These are phyloP conservation scores for Beauveria medogensis DNA, from an alignment of 2,329 filamentous ascomycete species.

Conservation along the genomic window DNA sequence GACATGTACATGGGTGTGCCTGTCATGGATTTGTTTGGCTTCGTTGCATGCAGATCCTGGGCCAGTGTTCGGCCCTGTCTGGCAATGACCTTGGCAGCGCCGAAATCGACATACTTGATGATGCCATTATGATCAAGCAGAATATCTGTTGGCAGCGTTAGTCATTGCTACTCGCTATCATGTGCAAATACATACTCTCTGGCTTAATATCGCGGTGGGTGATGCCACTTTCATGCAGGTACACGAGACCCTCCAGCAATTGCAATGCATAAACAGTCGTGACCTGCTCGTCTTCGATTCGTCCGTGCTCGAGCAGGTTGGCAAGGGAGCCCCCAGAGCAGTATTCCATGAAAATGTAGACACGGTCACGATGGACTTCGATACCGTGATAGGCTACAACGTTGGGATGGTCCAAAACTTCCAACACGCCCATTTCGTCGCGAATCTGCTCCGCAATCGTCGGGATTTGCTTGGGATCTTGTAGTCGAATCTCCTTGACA, in stretches of 20 bases:
- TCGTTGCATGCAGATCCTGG: constrained; percentile 46
- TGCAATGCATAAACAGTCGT: constrained; percentile 95
- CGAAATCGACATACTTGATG: constrained; percentile 98
- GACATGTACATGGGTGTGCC: constrained; percentile 99
- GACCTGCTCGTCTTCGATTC: constrained; percentile 95
- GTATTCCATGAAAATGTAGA: constrained; percentile 99
- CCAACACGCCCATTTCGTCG: constrained; percentile 94
- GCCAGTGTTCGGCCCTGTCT: constrained; percentile 84
- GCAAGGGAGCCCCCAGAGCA: constrained; percentile 92
- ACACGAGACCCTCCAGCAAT: constrained; percentile 85
- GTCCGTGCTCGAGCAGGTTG: constrained; percentile 82
- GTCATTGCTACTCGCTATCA: background rate
- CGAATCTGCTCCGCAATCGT: constrained; percentile 89
- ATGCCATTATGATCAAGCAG: constrained; percentile 95
- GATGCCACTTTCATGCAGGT: constrained; percentile 85
- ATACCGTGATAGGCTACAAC: constrained; percentile 97
- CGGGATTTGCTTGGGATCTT: constrained; percentile 93
- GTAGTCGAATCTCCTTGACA: constrained; percentile 94
- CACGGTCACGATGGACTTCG: constrained; percentile 94
- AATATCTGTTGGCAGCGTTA: constrained; percentile 54
- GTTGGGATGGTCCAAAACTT: constrained; percentile 93
- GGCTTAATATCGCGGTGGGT: constrained; percentile 97
- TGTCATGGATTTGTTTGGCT: constrained; percentile 84
- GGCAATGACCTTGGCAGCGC: constrained; percentile 93
- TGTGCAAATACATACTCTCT: constrained; percentile 58